Percentiles rank a stretch among this genome's conserved stretches.
phyloP scores from a whole-genome alignment of 2,329 filamentous ascomycete genomes.

The Neonectria ditissima region DNA sequence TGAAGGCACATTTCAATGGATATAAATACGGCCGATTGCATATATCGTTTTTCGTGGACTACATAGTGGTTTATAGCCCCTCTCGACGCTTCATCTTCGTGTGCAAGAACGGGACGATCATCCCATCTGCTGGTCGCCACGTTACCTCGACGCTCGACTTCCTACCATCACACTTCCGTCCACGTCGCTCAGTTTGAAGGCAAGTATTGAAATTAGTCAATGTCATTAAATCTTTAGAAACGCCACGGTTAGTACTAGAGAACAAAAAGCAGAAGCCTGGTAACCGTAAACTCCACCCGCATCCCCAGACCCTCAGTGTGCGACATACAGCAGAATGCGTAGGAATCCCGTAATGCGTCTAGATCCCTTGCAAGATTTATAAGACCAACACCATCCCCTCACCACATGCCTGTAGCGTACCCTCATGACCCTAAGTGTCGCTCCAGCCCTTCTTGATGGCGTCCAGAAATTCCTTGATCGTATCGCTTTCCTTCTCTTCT shows the following conservation, averaged over 20 bases:
- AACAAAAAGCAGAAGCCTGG: background rate
- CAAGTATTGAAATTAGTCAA: background rate
- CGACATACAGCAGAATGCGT: background rate
- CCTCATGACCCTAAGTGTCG: background rate
- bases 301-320: background rate
- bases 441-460: conserved; percentile 17
- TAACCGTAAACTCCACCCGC: background rate
- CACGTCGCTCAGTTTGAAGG: conserved; percentile 10
- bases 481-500: conserved; percentile 28
- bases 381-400: background rate
- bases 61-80: too few relatives aligned
- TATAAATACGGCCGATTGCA: too few relatives aligned
- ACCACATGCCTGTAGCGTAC: background rate
- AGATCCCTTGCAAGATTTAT: background rate
- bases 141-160: too few relatives aligned
- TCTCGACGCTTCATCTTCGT: conserved; percentile 30
- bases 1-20: conserved; percentile 31
- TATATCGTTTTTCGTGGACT: too few relatives aligned
- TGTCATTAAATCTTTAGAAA: background rate
- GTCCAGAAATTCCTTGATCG: conserved; percentile 39
- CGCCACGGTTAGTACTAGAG: background rate
- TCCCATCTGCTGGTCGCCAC: too few relatives aligned
- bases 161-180: too few relatives aligned
- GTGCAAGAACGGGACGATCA: conserved; percentile 29
- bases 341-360: background rate